Conservation (phyloP, 2,329 filamentous ascomycete species). For the Emmonsiellopsis sp. region DNA sequence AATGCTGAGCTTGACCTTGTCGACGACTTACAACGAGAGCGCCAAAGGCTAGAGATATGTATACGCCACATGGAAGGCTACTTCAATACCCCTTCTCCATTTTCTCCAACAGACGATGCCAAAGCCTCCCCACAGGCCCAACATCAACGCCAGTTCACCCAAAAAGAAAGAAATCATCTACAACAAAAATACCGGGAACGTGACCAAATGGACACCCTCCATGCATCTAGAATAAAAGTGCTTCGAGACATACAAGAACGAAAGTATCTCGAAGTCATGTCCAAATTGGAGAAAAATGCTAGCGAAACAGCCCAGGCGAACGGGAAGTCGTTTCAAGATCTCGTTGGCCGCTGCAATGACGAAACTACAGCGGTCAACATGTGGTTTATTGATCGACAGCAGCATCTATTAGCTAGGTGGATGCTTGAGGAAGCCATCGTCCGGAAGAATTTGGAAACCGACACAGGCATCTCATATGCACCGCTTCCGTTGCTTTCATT, state of each 20-base stretch:
- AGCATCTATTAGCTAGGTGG: slow-evolving; percentile 29
- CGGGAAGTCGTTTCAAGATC: slow-evolving; percentile 19
- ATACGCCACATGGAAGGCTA: slow-evolving; percentile 41
- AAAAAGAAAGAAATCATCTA: slow-evolving; percentile 33
- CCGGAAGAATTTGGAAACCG: slow-evolving; percentile 28
- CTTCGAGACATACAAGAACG: slow-evolving; percentile 37
- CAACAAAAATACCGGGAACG: slow-evolving; percentile 36
- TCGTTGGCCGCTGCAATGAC: slow-evolving; percentile 26
- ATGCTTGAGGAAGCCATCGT: slow-evolving; percentile 33
- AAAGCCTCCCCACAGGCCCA: slow-evolving; percentile 8
- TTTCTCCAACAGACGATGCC: slow-evolving; percentile 11
- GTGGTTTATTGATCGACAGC: slow-evolving; percentile 26
- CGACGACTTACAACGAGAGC: slow-evolving; percentile 35
- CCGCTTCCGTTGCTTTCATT: slow-evolving; percentile 31
- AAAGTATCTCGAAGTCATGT: slow-evolving; percentile 28
- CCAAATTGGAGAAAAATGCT: slow-evolving; percentile 30
- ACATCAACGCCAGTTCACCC: slow-evolving; percentile 27
- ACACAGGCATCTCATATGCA: slow-evolving; percentile 26
- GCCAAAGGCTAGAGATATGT: slow-evolving; percentile 32
- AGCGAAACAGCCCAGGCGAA: slow-evolving; percentile 26
- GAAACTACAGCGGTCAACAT: slow-evolving; percentile 23
- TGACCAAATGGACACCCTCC: slow-evolving; percentile 34
- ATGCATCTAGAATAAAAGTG: slow-evolving; percentile 37
- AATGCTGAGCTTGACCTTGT: slow-evolving; percentile 35
- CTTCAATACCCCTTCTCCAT: slow-evolving; percentile 30